Conservation (phyloP, 2,329 filamentous ascomycete species). For the Penicillium sp. region DNA sequence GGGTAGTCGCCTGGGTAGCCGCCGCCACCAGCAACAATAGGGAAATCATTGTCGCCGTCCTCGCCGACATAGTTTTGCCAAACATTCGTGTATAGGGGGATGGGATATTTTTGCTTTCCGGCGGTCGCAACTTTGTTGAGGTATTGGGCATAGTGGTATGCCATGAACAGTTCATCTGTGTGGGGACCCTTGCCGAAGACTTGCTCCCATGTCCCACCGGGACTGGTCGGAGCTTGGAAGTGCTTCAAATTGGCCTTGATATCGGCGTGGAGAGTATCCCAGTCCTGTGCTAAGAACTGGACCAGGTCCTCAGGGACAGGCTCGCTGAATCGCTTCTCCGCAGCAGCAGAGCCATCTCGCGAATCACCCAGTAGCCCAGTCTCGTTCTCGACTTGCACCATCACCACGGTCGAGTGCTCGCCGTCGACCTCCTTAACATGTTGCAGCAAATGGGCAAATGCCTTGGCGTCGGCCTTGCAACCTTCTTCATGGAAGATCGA, state of each 20-base stretch:
- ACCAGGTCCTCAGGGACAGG: constrained; percentile 42
- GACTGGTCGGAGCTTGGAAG: constrained; percentile 23
- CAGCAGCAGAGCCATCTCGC: constrained; percentile 48
- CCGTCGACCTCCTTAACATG: constrained; percentile 49
- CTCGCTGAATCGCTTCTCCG: constrained; percentile 45
- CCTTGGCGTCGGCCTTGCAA: constrained; percentile 41
- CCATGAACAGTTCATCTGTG: constrained; percentile 54
- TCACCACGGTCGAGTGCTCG: constrained; percentile 53
- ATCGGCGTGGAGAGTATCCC: constrained; percentile 22
- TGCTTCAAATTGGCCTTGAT: constrained; percentile 28
- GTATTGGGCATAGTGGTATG: constrained; percentile 47
- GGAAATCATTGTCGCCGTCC: constrained; percentile 29
- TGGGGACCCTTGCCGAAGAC: constrained; percentile 42
- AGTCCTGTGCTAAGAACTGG: constrained; percentile 25
- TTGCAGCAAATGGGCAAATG: constrained; percentile 41
- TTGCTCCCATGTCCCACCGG: constrained; percentile 38
- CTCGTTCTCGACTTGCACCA: constrained; percentile 63
- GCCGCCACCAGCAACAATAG: constrained; percentile 47
- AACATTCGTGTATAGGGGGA: constrained; percentile 51
- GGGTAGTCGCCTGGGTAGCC: constrained; percentile 50
- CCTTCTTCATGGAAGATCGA: constrained; percentile 42
- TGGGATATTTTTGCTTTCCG: constrained; percentile 44
- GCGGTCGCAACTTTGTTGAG: constrained; percentile 44
- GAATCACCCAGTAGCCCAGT: constrained; percentile 55
- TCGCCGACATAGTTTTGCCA: constrained; percentile 48